phyloP scores from a whole-genome alignment of 2,329 filamentous ascomycete species.

The Aspergillus persii region DNA sequence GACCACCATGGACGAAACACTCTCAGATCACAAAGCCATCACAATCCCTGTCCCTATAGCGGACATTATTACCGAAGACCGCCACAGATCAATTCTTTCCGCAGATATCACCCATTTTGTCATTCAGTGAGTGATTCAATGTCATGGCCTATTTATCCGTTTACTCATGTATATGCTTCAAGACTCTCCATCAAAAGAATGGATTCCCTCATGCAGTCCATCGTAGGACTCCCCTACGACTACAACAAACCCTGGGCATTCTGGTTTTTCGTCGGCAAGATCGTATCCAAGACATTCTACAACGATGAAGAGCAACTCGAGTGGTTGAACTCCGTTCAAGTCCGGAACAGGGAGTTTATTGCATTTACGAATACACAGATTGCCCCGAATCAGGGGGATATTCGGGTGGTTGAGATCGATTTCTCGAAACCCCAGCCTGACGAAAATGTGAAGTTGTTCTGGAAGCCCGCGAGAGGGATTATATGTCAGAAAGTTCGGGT shows the following conservation, averaged over 20 bases:
- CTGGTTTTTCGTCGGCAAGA: slow-evolving; percentile 13
- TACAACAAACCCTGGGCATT: slow-evolving; percentile 12
- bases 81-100: neutral
- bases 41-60: neutral
- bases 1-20: slow-evolving; percentile 3
- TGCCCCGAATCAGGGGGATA: neutral
- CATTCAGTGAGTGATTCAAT: slow-evolving; percentile 2
- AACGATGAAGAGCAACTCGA: slow-evolving; percentile 9
- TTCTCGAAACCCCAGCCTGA: slow-evolving; percentile 10
- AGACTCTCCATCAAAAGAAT: slow-evolving; percentile 9
- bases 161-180: neutral
- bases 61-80: neutral
- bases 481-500: slow-evolving; percentile 6
- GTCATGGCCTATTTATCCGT: neutral
- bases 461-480: slow-evolving; percentile 10
- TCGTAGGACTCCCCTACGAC: slow-evolving; percentile 4
- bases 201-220: slow-evolving; percentile 11
- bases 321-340: slow-evolving; percentile 11
- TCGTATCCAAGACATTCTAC: slow-evolving; percentile 9
- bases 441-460: slow-evolving; percentile 9
- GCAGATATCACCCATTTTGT: slow-evolving; percentile 6
- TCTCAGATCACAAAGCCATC: slow-evolving; percentile 5
- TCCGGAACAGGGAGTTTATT: slow-evolving; percentile 10
- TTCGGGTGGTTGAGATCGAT: slow-evolving; percentile 9
- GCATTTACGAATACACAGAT: slow-evolving; percentile 8